Evolutionary conservation across 345 rosid genomes (phyloP), one percentile per base, ranked within the genome.

Genomic region (Cardiospermum halicacabum): DNA sequence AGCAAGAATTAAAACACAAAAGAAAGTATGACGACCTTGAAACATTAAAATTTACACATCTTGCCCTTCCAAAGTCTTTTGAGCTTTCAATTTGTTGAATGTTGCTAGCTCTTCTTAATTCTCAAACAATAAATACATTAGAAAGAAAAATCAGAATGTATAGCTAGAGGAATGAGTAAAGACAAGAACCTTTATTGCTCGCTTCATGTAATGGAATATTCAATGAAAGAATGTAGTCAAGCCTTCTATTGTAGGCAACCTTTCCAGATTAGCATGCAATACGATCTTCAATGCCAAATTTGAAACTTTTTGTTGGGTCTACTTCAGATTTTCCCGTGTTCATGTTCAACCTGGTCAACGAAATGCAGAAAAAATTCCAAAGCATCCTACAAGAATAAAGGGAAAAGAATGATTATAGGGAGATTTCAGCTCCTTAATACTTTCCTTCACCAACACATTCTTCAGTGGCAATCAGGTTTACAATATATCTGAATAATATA

Each of bases 281-380:
- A 32, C 96, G 92, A 58, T 95, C 97, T 77, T 95, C 99, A 67
- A 95, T 80, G 70, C 97, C 99, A 86, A 91, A 95, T 80, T 86
- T 91, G 72, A 95, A 91, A 80, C 96, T 74, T 82, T 82, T 84
- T 5, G 97, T 79, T 28, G 96, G 96, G 85, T 95, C 96, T 71
- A 81, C 58, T 39, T 82, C 87, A 28, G 88, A 70, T 45, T 76
- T 83, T 53, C 75, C 85, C 68, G 81, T 79, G 88, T 57, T 32
- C 78, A 62, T 90, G 96, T 72, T 95, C 97, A 71, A 95, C 96
- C 79, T 91, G 96, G 78, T 85, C 96, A 66, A 95, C 80, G 73
- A 95, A 80, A 73, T 95, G 92, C 45, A 89, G 85, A 77, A 95
- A 91, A 75, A 87, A 95, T 68, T 95, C 99, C 80, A 89, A 83